These are phyloP conservation scores for Kluyveromyces aestuarii DNA, from an alignment of 805 yeast species.

Conservation along the genomic window DNA sequence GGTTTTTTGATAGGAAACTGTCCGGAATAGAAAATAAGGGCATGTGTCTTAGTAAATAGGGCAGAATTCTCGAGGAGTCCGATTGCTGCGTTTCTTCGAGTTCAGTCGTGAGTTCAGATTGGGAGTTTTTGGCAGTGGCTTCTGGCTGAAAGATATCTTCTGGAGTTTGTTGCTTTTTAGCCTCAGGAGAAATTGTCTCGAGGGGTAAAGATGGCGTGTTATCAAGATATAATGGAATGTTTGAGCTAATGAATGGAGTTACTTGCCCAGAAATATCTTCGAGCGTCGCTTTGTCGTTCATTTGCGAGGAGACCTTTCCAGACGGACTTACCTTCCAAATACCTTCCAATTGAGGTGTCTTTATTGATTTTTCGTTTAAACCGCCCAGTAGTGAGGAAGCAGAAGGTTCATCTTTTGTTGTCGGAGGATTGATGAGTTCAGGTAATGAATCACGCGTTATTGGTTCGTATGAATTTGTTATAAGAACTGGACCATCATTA, in stretches of 20 bases:
- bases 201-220: neutral
- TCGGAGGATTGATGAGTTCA: neutral
- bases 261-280: neutral
- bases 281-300: neutral
- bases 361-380: constrained; percentile 1
- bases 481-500: neutral
- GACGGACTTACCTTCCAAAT: constrained; percentile 3
- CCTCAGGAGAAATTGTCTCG: neutral
- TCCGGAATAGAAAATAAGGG: constrained; percentile 57
- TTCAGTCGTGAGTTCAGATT: neutral
- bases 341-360: constrained; percentile 1
- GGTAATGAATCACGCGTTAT: neutral
- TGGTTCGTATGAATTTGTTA: constrained; percentile 1
- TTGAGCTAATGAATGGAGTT: neutral
- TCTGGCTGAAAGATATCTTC: neutral
- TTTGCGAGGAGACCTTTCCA: neutral
- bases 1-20: constrained; percentile 28
- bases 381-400: neutral
- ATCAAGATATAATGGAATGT: neutral
- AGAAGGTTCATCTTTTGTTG: neutral
- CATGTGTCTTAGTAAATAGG: constrained; percentile 56
- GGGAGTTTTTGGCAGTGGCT: neutral
- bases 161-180: neutral
- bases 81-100: constrained; percentile 1
- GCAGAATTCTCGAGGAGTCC: constrained; percentile 48